Base-by-base conservation (phyloP, 495 filamentous ascomycete genomes). In the Aspergillus heteromorphus region DNA sequence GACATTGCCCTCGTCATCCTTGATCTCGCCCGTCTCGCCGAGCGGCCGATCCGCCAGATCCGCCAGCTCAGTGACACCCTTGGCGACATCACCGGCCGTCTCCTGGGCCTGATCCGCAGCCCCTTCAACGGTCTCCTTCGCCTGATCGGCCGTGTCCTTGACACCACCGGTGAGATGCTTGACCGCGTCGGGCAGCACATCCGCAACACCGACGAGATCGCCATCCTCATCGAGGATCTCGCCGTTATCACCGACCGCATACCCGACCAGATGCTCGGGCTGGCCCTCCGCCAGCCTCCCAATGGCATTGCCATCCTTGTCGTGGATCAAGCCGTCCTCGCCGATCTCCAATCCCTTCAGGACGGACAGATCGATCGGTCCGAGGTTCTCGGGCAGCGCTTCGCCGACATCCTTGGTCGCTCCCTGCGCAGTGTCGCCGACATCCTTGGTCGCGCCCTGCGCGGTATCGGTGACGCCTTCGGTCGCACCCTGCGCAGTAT, bases 201-300 rank as follows among this genome's bases (percentile, higher is more conserved):
- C n/a, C n/a, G n/a, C n/a, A n/a, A n/a, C n/a, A n/a, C n/a, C n/a
- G n/a, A n/a, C n/a, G n/a, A n/a, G 73, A 54, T 87, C 80, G 11
- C 84, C 84, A 29, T 84, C 82, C 23, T 85, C 78, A 51, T 86
- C 83, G 16, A 87, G 70, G 38, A 86, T 83, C 58, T 84, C 81
- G n/a, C 83, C 83, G 5, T 82, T 75, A 11, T 85, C 81, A 43
- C 82, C 81, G 40, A 84, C 74, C 2, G 70, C 73, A 59, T 79
- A 78, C 10, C 82, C 84, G 16, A 76, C 77, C 31, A 86, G 76
- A 53, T 84, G 82, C 56, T 83, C 75, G 2, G 82, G 79, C 25
- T 84, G 74, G 14, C 83, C 83, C 56, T 87, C 83, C 13, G 77
- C 76, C 21, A 86, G 75, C 25, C 75, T 75, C 36, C 83, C 84